Evolutionary conservation across 2,329 filamentous ascomycete genomes (phyloP).

Genomic region (Daldinia sp.): DNA sequence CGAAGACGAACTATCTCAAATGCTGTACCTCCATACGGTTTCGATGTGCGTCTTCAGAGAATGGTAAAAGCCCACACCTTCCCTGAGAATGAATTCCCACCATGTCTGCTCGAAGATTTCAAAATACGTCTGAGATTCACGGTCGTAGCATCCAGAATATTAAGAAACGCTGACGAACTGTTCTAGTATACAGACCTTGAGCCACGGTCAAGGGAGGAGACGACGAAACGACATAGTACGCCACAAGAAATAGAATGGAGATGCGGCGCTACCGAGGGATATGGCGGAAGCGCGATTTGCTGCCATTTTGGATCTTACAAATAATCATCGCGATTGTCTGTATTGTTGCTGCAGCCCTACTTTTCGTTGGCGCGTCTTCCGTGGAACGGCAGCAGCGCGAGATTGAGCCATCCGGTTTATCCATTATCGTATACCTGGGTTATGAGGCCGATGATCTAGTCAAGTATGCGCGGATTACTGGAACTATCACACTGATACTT

Average conservation of each 20-base stretch:
- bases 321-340: slow-evolving; percentile 24
- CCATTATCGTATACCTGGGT: neutral
- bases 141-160: neutral
- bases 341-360: slow-evolving; percentile 19
- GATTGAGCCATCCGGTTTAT: neutral
- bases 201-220: neutral
- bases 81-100: neutral
- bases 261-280: slow-evolving; percentile 36
- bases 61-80: neutral
- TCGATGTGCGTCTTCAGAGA: neutral
- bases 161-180: neutral
- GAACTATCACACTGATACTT: neutral
- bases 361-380: slow-evolving; percentile 9
- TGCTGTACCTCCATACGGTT: neutral
- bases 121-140: neutral
- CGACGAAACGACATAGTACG: neutral
- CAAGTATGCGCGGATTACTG: neutral
- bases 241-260: neutral
- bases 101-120: neutral
- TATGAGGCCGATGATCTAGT: neutral
- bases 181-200: neutral
- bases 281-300: slow-evolving; percentile 41
- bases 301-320: slow-evolving; percentile 41
- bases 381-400: neutral
- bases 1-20: neutral